Conservation (phyloP, 2,329 filamentous ascomycete species). For the Xylogone sp. region DNA sequence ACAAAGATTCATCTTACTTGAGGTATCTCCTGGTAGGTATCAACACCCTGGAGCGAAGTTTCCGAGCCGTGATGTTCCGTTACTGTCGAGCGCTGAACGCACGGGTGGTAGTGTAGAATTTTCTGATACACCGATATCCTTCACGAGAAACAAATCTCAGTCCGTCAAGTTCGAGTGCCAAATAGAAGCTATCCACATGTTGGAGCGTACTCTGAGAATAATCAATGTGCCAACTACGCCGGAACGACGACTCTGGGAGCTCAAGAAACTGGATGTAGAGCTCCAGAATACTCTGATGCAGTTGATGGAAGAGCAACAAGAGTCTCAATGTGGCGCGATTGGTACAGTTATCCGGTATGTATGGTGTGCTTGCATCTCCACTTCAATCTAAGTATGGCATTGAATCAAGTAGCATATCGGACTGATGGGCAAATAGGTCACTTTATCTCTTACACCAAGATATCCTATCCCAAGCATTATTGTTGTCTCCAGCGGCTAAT, state of each 20-base stretch:
- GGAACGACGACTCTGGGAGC: not conserved
- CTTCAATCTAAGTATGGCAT: not conserved
- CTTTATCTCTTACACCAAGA: slow-evolving; percentile 1
- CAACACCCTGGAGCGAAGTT: not conserved
- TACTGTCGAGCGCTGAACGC: not conserved
- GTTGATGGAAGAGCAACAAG: not conserved
- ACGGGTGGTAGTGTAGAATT: not conserved
- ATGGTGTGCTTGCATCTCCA: not conserved
- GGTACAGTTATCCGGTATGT: not conserved
- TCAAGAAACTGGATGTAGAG: not conserved
- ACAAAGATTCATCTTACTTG: not conserved
- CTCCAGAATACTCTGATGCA: not conserved
- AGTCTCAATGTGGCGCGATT: not conserved
- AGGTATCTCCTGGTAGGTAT: not conserved
- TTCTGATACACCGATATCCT: not conserved
- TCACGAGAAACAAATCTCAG: not conserved
- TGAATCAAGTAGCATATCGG: not conserved
- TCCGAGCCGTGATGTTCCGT: not conserved
- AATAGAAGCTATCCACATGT: not conserved
- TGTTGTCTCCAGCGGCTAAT: not conserved
- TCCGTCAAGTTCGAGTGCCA: not conserved
- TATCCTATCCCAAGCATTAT: not conserved
- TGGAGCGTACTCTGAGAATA: not conserved
- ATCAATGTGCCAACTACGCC: not conserved
- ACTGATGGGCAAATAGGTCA: not conserved